These are phyloP conservation scores for Luvunga scandens DNA, from an alignment of 345 rosid genomes.

Conservation along the genomic window DNA sequence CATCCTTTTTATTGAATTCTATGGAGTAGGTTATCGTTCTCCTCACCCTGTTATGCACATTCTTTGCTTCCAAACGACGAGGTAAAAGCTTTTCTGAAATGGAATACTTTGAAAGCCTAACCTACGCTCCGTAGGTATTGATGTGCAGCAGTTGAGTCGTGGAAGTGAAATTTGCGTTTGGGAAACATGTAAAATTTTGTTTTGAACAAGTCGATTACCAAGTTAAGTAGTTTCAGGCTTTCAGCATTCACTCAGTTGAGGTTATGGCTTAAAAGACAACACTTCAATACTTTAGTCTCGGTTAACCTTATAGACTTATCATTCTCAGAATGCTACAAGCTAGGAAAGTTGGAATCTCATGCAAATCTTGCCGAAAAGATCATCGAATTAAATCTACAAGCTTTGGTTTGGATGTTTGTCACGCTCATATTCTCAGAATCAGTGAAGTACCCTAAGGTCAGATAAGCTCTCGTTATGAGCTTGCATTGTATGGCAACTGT, in stretches of 20 bases:
- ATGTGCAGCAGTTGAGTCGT: too few relatives aligned
- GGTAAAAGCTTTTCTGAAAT: conserved; percentile 24
- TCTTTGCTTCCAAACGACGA: background rate
- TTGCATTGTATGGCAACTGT: background rate
- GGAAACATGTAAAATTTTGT: too few relatives aligned
- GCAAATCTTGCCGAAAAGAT: conserved; percentile 4
- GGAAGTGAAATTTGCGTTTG: too few relatives aligned
- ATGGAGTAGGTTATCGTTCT: background rate
- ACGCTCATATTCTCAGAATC: background rate
- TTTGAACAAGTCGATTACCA: too few relatives aligned
- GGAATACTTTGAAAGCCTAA: conserved; percentile 15
- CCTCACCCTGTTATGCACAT: background rate
- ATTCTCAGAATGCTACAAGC: background rate
- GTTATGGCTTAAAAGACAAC: too few relatives aligned
- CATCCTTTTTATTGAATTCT: too few relatives aligned
- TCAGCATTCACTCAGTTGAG: too few relatives aligned
- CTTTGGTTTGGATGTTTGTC: background rate
- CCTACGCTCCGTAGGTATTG: too few relatives aligned
- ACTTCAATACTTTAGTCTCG: background rate
- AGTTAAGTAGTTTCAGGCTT: too few relatives aligned
- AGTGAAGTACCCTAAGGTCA: conserved; percentile 2
- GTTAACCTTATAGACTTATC: conserved; percentile 16
- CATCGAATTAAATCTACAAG: conserved; percentile 22
- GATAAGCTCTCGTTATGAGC: background rate
- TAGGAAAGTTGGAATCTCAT: conserved; percentile 19